Evolutionary conservation across 1,284 basidiomycete species (phyloP).

Genomic region (Xanthoconium separans): DNA sequence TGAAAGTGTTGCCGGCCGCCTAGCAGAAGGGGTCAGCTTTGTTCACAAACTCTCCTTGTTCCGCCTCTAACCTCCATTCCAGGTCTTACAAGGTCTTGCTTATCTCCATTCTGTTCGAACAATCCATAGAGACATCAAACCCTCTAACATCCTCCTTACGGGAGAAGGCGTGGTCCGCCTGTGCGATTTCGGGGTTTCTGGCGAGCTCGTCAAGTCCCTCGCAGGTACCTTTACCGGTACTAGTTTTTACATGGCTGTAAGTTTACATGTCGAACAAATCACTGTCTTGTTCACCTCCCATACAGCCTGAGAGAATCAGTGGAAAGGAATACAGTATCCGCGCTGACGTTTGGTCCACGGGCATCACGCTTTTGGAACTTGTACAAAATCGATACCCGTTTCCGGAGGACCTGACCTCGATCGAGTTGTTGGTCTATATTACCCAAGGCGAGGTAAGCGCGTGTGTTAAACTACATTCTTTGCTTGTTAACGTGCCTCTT

Average conservation of each 20-base stretch:
- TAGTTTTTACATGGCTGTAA: conserved; percentile 95
- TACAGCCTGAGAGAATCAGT: conserved; percentile 88
- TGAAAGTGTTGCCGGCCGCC: conserved; percentile 89
- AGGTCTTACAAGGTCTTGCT: conserved; percentile 88
- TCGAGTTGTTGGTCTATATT: conserved; percentile 93
- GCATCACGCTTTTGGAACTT: conserved; percentile 90
- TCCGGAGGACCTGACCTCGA: conserved; percentile 87
- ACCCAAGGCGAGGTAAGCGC: conserved; percentile 70
- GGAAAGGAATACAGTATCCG: conserved; percentile 90
- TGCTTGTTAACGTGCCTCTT: conserved; percentile 6
- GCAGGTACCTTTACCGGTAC: conserved; percentile 97
- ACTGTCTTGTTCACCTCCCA: conserved; percentile 7
- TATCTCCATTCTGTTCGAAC: conserved; percentile 92
- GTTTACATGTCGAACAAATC: conserved; percentile 34
- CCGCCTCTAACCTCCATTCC: conserved; percentile 18
- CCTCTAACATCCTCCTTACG: conserved; percentile 91
- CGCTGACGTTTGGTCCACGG: conserved; percentile 98
- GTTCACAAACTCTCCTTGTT: conserved; percentile 2
- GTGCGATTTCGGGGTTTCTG: conserved; percentile 96
- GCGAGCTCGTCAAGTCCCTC: conserved; percentile 87
- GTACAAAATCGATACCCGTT: conserved; percentile 96
- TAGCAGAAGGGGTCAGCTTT: conserved; percentile 81
- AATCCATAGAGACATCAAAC: conserved; percentile 98
- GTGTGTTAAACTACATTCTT: neutral
- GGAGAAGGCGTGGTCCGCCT: conserved; percentile 87